phyloP scores from a whole-genome alignment of 106 monocot genomes.

The Apostasia ramifera region DNA sequence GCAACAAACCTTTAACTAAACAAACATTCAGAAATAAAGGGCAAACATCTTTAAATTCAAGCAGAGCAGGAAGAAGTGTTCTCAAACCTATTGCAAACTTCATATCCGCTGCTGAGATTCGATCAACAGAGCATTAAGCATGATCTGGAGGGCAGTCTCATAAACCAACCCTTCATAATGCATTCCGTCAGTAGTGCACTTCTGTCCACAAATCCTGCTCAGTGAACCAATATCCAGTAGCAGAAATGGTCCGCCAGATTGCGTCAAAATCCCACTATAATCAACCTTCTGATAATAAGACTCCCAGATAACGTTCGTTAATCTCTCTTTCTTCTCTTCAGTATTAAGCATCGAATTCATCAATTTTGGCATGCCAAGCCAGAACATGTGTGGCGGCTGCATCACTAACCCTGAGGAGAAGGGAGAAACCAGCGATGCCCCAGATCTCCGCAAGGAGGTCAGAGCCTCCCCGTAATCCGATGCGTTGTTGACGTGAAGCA shows the following conservation, averaged over 20 bases:
- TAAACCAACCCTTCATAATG: conserved; percentile 71
- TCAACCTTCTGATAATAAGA: conserved; percentile 41
- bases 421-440: conserved; percentile 2
- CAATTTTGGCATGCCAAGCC: conserved; percentile 79
- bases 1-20: too few relatives aligned
- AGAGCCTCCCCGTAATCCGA: conserved; percentile 39
- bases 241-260: conserved; percentile 47
- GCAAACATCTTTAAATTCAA: neutral
- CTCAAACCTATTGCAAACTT: neutral
- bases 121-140: conserved; percentile 71
- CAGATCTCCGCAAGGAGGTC: conserved; percentile 11
- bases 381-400: conserved; percentile 47
- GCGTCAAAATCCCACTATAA: conserved; percentile 32
- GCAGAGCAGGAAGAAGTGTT: neutral
- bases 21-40: neutral
- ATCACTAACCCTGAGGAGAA: conserved; percentile 3
- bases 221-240: conserved; percentile 64
- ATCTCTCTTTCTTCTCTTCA: conserved; percentile 65
- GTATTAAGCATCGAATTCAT: conserved; percentile 63
- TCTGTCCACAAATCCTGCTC: conserved; percentile 43
- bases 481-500: conserved; percentile 67
- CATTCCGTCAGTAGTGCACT: conserved; percentile 87
- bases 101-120: conserved; percentile 50
- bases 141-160: conserved; percentile 73
- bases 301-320: conserved; percentile 29